These are phyloP conservation scores for Clarireedia homoeocarpa DNA, from an alignment of 2,329 filamentous ascomycete genomes.

Conservation along the genomic window DNA sequence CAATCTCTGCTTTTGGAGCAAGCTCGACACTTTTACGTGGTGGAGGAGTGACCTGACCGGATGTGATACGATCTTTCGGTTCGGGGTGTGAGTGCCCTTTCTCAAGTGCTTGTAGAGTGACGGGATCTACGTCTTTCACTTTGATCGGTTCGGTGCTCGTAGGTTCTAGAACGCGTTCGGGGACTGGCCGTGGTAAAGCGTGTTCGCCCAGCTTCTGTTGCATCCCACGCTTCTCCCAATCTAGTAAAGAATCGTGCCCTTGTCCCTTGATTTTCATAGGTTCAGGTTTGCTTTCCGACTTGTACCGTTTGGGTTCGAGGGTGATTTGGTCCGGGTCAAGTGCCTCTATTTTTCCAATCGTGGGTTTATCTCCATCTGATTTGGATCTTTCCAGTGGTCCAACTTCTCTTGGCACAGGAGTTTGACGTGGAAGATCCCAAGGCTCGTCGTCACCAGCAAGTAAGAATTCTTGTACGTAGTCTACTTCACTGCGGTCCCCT, in stretches of 20 bases:
- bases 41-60: constrained; percentile 1
- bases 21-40: constrained; percentile 6
- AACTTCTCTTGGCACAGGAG: not conserved
- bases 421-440: constrained; percentile 8
- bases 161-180: not conserved
- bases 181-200: not conserved
- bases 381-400: not conserved
- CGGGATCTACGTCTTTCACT: not conserved
- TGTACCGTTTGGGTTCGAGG: constrained; percentile 6
- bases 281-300: not conserved
- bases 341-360: not conserved
- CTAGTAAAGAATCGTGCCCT: constrained; percentile 1
- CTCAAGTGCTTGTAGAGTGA: not conserved
- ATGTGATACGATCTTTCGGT: not conserved
- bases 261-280: not conserved
- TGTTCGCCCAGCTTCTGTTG: constrained; percentile 6
- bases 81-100: not conserved
- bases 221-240: constrained; percentile 6
- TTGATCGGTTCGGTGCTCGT: not conserved
- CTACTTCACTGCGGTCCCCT: constrained; percentile 1
- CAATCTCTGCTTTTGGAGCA: not conserved
- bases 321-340: constrained; percentile 6
- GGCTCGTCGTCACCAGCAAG: constrained; percentile 5
- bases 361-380: not conserved
- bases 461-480: constrained; percentile 5